Evolutionary conservation across 2,329 filamentous ascomycete genomes (phyloP).

Genomic region (Harringtonia lauricola): DNA sequence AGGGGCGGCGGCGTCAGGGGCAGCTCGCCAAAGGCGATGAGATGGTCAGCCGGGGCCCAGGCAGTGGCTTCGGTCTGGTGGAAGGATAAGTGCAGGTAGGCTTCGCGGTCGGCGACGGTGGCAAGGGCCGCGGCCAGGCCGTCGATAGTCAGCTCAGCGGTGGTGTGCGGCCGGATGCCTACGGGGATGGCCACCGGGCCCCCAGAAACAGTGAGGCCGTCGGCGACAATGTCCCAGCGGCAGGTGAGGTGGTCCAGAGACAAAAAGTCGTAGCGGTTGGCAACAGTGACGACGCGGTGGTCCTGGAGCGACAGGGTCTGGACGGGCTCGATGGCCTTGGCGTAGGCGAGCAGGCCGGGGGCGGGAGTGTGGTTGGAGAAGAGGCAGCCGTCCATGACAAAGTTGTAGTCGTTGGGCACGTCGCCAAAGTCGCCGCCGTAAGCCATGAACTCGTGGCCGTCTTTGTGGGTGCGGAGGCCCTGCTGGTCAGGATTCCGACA

Average conservation of each 20-base stretch:
- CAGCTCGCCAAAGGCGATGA: constrained; percentile 39
- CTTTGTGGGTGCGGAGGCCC: constrained; percentile 36
- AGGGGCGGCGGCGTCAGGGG: constrained; percentile 18
- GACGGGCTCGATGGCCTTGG: constrained; percentile 47
- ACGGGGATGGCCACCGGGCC: constrained; percentile 22
- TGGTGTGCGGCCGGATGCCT: constrained; percentile 32
- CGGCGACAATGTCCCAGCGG: constrained; percentile 25
- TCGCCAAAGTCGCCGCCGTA: constrained; percentile 55
- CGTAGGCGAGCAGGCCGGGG: constrained; percentile 43
- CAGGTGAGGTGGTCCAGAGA: constrained; percentile 32
- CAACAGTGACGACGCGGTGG: constrained; percentile 18
- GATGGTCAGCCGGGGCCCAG: constrained; percentile 41
- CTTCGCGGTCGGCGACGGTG: constrained; percentile 18
- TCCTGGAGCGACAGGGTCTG: constrained; percentile 24
- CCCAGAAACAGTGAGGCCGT: constrained; percentile 20
- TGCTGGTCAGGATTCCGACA: too few species aligned
- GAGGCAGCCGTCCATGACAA: constrained; percentile 51
- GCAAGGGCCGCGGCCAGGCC: constrained; percentile 17
- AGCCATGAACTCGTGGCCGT: constrained; percentile 37
- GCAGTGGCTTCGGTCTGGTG: constrained; percentile 26
- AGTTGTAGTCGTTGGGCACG: constrained; percentile 46
- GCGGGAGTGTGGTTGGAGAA: constrained; percentile 43
- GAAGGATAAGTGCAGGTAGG: constrained; percentile 40
- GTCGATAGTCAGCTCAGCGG: constrained; percentile 22
- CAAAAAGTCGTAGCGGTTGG: constrained; percentile 37